Evolutionary conservation across 2,329 filamentous ascomycete species (phyloP), one percentile per base, ranked within the genome.

Genomic region (Chrysoporthe deuterocubensis): DNA sequence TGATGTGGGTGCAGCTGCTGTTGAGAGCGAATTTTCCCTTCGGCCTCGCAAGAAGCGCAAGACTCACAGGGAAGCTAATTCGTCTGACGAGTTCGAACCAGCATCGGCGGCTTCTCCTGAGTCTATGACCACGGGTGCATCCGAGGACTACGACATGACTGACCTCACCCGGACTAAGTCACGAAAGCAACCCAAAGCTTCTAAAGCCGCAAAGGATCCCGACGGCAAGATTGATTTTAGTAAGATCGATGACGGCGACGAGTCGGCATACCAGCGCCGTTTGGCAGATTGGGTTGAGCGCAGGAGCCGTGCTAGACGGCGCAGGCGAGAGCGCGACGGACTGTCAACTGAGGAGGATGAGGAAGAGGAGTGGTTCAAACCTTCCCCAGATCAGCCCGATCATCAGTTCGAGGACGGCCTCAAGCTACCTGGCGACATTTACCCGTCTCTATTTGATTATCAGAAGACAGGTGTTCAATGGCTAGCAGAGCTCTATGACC

Each of bases 391-490:
- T 48, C 87, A 91, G 48, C 84, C 91, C 0, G 94, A 97, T 76
- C 87, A 92, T 61, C 80, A 85, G 5, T 89, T 97, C 62, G 89
- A 92, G 64, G 90, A 92, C 50, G 91, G 88, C 3, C 88, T 96
- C 67, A 91, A 87, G 63, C 84, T 99, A 4, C 96, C 96, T 0
- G 96, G 96, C 1, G 96, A 99, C 74, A 95, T 99, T 8, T 94
- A 92, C 72, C 93, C 94, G 0, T 93, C 93, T 2, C 82, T 99
- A 0, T 99, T 98, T 74, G 93, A 96, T 71, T 99, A 99, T 73
- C 96, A 99, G 75, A 97, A 97, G 78, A 97, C 94, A 0, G 94
- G 95, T 3, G 94, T 99, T 3, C 92, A 97, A 76, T 99, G 96
- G 96, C 85, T 99, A 7, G 94, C 93, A 77, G 95, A 99, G 77